Evolutionary conservation across 345 rosid species (phyloP).

Genomic region (Eutrema japonicum): DNA sequence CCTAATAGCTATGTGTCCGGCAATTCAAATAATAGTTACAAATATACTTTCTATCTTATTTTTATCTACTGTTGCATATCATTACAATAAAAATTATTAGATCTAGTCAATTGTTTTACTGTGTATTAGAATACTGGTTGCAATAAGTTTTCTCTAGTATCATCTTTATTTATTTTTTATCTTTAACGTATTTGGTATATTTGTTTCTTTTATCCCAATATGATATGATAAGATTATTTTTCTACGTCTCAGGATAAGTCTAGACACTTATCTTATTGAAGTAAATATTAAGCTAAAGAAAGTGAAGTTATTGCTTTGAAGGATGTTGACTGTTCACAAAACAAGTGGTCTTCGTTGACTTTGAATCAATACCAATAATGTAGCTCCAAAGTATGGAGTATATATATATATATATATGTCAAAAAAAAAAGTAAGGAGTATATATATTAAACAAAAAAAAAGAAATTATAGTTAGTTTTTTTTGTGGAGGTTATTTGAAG

Average conservation of each 20-base stretch:
- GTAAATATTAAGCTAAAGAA: constrained; percentile 10
- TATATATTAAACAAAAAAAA: background rate
- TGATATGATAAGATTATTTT: background rate
- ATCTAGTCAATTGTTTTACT: too few species aligned
- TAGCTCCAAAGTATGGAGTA: constrained; percentile 31
- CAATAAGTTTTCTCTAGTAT: too few species aligned
- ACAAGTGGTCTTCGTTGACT: constrained; percentile 37
- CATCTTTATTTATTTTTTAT: background rate
- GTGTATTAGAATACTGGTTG: too few species aligned
- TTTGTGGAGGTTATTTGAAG: background rate
- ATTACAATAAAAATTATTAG: too few species aligned
- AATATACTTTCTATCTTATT: background rate
- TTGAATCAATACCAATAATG: constrained; percentile 35
- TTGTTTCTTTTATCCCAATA: background rate
- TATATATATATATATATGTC: constrained; percentile 6
- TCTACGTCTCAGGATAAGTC: background rate
- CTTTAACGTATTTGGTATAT: background rate
- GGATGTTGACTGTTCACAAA: constrained; percentile 29
- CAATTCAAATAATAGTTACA: background rate
- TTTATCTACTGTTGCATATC: too few species aligned
- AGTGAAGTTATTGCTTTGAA: constrained; percentile 16
- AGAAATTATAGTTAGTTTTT: background rate
- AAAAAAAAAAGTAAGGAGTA: background rate
- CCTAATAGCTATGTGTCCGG: background rate
- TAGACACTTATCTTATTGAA: background rate